Evolutionary conservation across 2,329 filamentous ascomycete genomes (phyloP).

Genomic region (Diaporthe citri): DNA sequence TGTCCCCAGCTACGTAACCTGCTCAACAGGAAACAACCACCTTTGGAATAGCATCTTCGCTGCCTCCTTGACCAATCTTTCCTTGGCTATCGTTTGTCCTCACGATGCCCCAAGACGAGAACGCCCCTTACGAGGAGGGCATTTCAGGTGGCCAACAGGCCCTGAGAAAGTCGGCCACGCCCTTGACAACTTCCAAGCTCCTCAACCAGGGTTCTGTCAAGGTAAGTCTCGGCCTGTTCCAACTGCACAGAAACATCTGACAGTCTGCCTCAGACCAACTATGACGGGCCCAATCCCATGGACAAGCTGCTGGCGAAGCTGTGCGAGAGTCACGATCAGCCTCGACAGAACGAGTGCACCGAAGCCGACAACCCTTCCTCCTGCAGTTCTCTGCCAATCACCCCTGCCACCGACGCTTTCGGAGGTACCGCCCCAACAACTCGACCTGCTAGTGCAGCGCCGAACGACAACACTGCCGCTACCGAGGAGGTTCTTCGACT

Average conservation of each 20-base stretch:
- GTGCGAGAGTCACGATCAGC: conserved; percentile 50
- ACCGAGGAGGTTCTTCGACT: conserved; percentile 75
- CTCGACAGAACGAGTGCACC: conserved; percentile 73
- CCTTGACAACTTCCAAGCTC: conserved; percentile 66
- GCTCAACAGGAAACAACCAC: conserved; percentile 20
- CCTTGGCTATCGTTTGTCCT: conserved; percentile 5
- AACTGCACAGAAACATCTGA: conserved; percentile 54
- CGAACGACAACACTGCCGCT: conserved; percentile 56
- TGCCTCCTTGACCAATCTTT: conserved; percentile 19
- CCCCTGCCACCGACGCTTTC: conserved; percentile 70
- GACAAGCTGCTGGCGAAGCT: conserved; percentile 77
- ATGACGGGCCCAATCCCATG: conserved; percentile 65
- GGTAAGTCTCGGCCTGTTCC: conserved; percentile 52
- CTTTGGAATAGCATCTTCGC: conserved; percentile 35
- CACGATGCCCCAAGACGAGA: conserved; percentile 38
- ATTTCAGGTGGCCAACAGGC: conserved; percentile 18
- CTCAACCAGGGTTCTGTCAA: conserved; percentile 67
- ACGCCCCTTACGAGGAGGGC: conserved; percentile 36
- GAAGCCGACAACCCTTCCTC: conserved; percentile 72
- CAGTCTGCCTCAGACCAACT: neutral
- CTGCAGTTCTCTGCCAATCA: conserved; percentile 72
- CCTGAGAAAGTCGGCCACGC: conserved; percentile 60
- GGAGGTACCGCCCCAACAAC: conserved; percentile 61
- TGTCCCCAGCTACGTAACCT: conserved; percentile 31
- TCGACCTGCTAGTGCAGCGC: conserved; percentile 64